phyloP scores from a whole-genome alignment of 257 asterid species.

The Solanum chmielewskii region DNA sequence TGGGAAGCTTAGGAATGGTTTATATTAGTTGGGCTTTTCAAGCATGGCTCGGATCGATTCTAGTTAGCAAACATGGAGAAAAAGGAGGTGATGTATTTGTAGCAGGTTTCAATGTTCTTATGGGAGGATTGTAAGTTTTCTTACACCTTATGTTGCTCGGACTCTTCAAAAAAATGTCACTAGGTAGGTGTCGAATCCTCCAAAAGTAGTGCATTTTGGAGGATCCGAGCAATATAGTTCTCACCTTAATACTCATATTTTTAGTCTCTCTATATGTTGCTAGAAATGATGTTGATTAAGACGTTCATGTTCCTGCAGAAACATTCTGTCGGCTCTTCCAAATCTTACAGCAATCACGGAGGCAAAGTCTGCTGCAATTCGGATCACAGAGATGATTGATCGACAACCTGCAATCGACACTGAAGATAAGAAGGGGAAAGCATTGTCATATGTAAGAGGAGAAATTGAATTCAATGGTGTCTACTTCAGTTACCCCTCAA shows the following conservation, averaged over 20 bases:
- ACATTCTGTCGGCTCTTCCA: constrained; percentile 65
- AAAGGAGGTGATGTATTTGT: constrained; percentile 76
- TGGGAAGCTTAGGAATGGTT: constrained; percentile 74
- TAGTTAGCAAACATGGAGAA: constrained; percentile 54
- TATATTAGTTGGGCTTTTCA: constrained; percentile 82
- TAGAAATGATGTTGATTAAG: background rate
- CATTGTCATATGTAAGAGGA: constrained; percentile 67
- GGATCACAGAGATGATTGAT: constrained; percentile 70
- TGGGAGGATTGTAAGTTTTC: constrained; percentile 71
- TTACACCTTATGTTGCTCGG: background rate
- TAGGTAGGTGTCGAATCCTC: background rate
- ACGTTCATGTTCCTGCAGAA: constrained; percentile 21
- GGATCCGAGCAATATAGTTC: background rate
- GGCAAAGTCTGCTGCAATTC: constrained; percentile 58
- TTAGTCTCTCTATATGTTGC: background rate
- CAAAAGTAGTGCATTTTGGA: background rate
- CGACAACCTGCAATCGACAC: constrained; percentile 45
- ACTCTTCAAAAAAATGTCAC: background rate
- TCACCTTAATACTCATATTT: background rate
- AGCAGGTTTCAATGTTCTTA: constrained; percentile 77
- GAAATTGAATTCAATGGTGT: constrained; percentile 60
- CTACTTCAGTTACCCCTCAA: constrained; percentile 62
- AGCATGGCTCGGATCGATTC: constrained; percentile 67
- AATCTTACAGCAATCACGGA: constrained; percentile 74
- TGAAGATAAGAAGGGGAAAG: constrained; percentile 73